Base-by-base conservation (phyloP, 2,329 filamentous ascomycete species). In the Colletotrichum viniferum region DNA sequence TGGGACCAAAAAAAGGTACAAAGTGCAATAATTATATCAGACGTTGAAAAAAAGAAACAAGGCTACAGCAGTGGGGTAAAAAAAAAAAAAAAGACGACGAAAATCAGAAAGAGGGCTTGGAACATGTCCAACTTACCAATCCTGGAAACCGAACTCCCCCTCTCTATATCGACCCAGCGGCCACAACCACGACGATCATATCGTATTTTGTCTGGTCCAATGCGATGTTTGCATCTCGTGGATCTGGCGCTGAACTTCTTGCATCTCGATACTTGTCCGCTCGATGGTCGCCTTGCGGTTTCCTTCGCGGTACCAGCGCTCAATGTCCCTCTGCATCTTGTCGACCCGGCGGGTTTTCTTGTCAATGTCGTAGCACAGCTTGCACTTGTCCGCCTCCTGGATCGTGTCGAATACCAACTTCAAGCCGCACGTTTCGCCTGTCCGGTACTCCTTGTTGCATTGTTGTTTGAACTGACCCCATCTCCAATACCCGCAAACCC, bases 401-500 rank as follows among this genome's bases (percentile, higher is more conserved):
- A 91, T 88, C 30, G 95, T 96, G 79, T 92, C 88, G 87, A 94
- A 96, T 82, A 98, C 93, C 78, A 98, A 91, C 87, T 95, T 98
- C 87, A 98, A 93, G 77, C 96, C 96, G 86, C 96, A 98, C 48
- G 96, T 98, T 89, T 98, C 96, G 81, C 96, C 96, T 79, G 95
- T 98, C 78, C 96, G 94, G 87, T 98, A 97, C 85, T 98, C 96
- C 86, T 95, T 96, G 85, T 94, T 93, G 90, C 96, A 98, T 84
- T 98, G 96, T 85, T 96, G 92, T 79, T 94, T 93, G 88, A 98
- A 98, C 87, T 94, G 94, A 79, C 95, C 94, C 96, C 96, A 98
- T 85, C 96, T 95, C 93, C 94, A 98, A 90, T 95, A 96, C 82
- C 94, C 94, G 87, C 96, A 98, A 73, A 85, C 85, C 90, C 94